A percentile compares a stretch with the other conserved stretches of the same genome.
Evolutionary conservation across 1,284 basidiomycete species (phyloP).

Genomic region (Sporisorium scitamineum): DNA sequence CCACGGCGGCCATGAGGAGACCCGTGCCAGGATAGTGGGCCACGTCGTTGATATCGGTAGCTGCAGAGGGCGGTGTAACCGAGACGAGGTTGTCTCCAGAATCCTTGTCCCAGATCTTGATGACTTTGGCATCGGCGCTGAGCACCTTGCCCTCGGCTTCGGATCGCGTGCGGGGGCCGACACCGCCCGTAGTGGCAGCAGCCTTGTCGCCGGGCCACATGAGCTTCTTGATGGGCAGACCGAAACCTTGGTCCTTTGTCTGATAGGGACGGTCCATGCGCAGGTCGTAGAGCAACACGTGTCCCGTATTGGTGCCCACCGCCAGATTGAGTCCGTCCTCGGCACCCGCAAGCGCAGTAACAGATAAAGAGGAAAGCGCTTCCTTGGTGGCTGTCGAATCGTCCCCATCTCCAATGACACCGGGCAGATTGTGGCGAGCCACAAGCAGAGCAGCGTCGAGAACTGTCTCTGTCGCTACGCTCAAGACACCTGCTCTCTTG

Average conservation of each 20-base stretch:
- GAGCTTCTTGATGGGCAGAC: constrained; percentile 86
- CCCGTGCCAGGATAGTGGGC: constrained; percentile 67
- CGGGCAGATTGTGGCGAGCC: constrained; percentile 68
- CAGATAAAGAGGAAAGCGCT: constrained; percentile 73
- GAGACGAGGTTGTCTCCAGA: constrained; percentile 84
- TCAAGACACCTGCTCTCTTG: constrained; percentile 79
- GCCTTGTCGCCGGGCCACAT: constrained; percentile 85
- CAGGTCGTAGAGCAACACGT: constrained; percentile 93
- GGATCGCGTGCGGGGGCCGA: constrained; percentile 80
- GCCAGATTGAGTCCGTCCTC: constrained; percentile 92
- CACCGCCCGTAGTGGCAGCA: constrained; percentile 68
- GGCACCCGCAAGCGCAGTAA: constrained; percentile 81
- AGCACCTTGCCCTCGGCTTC: constrained; percentile 64
- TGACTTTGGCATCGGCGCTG: constrained; percentile 65
- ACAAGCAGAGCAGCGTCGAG: constrained; percentile 66
- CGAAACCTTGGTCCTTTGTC: constrained; percentile 96
- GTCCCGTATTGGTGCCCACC: constrained; percentile 92
- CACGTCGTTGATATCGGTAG: constrained; percentile 76
- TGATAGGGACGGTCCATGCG: constrained; percentile 85
- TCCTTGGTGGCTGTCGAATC: constrained; percentile 63
- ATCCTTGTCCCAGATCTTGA: constrained; percentile 77
- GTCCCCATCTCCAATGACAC: constrained; percentile 50
- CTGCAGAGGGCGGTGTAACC: constrained; percentile 86
- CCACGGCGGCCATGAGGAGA: constrained; percentile 64
- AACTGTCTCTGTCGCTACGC: constrained; percentile 75